Base-by-base conservation (phyloP, 1,139 yeast species). In the Geotrichum cucujoidarum region DNA sequence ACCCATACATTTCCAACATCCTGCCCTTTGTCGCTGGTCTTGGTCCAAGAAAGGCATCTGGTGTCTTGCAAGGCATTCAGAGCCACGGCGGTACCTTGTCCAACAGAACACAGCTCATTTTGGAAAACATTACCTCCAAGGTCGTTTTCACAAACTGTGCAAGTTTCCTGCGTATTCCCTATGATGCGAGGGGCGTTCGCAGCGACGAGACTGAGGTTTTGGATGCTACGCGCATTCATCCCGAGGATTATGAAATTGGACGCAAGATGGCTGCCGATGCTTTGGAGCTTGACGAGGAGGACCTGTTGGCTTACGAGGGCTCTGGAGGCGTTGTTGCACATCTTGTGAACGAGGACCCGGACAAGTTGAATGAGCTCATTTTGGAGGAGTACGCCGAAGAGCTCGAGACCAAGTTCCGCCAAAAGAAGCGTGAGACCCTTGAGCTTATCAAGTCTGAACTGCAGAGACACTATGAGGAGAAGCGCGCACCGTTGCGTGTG, bases 181-280 rank as follows among this genome's bases (percentile, higher is more conserved):
- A 81, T 66, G 86, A 80, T 51, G 62, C 67, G 16, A 55, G 61
- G n/a, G 55, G 67, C 21, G 65, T 68, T 25, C 78, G 76, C 51
- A 83, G 74, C 58, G 81, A 67, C 58, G 79, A 81, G 36, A 78
- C 85, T 36, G 97, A 92, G 60, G 73, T 86, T 45, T 74, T 92
- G 55, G 99, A 92, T 67, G 90, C 95, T 32, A 92, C 98, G 0
- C 79, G 98, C 69, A 89, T 94, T 40, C 99, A 92, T 60, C 98
- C 98, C 3, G 97, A 94, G 67, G 98, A 92, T 67, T 92, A 92
- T 63, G 95, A 87, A 53, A 75, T 92, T 58, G 97, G 97, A 1
- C 80, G 94, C 49, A 92, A 92, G 64, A 90, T 92, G 89, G 97
- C 97, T 8, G 94, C 96, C 2, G 98, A 92, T 72, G 97, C 98